Evolutionary conservation across 257 asterid genomes (phyloP).

Genomic region (Scutellaria barbata): DNA sequence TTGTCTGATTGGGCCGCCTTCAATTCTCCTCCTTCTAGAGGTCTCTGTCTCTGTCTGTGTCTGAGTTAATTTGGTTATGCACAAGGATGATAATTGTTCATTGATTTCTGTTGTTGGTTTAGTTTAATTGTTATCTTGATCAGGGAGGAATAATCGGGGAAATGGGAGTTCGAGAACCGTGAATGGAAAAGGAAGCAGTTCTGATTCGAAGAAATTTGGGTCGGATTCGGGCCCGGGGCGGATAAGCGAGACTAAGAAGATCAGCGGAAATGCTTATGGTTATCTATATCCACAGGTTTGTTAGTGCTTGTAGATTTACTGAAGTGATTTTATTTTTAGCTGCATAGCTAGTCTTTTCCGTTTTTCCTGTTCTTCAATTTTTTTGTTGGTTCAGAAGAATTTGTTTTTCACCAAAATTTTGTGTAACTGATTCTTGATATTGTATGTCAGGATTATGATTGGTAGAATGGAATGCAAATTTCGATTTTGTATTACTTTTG

Average conservation of each 20-base stretch:
- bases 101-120: background rate
- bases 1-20: slow-evolving; percentile 73
- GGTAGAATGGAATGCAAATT: background rate
- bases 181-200: slow-evolving; percentile 44
- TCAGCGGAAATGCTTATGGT: slow-evolving; percentile 53
- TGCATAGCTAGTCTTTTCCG: background rate
- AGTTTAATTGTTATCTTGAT: slow-evolving; percentile 18
- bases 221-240: slow-evolving; percentile 43
- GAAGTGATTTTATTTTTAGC: background rate
- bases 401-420: background rate
- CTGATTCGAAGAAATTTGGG: slow-evolving; percentile 35
- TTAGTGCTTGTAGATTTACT: slow-evolving; percentile 20
- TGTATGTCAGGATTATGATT: slow-evolving; percentile 1
- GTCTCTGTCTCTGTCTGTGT: slow-evolving; percentile 38
- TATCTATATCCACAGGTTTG: slow-evolving; percentile 74
- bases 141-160: slow-evolving; percentile 60
- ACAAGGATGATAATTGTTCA: background rate
- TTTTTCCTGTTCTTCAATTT: background rate
- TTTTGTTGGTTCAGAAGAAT: slow-evolving; percentile 10
- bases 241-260: slow-evolving; percentile 41
- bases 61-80: background rate
- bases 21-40: slow-evolving; percentile 74
- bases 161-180: slow-evolving; percentile 51
- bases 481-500: background rate
- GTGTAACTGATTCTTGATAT: slow-evolving; percentile 2